phyloP scores from a whole-genome alignment of 2,329 filamentous ascomycete genomes.

The Penicillium sp. region DNA sequence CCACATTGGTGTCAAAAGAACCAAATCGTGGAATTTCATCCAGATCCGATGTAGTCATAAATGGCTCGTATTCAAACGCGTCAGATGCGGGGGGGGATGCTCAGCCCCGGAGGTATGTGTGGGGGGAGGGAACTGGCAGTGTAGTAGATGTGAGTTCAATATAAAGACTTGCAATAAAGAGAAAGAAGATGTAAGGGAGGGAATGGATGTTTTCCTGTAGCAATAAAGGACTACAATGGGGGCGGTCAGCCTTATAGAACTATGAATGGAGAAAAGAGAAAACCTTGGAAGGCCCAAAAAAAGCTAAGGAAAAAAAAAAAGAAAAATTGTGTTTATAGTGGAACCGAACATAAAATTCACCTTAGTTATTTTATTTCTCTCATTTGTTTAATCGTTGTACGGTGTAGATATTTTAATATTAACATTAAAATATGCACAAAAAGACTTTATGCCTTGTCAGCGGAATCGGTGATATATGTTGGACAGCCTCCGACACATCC shows the following conservation, averaged over 20 bases:
- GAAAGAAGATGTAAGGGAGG: neutral
- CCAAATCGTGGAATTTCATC: conserved; percentile 3
- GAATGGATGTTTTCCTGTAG: neutral
- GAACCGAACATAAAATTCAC: too few species aligned
- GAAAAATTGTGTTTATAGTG: neutral
- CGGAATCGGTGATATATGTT: conserved; percentile 13
- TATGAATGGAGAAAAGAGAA: neutral
- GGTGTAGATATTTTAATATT: too few species aligned
- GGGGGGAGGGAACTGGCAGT: neutral
- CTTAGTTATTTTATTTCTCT: too few species aligned
- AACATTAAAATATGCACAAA: neutral
- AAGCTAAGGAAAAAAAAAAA: neutral
- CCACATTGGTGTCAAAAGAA: conserved; percentile 15
- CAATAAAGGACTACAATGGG: neutral
- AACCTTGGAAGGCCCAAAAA: too few species aligned
- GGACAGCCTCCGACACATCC: conserved; percentile 19
- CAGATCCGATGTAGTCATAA: conserved; percentile 7
- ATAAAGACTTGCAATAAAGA: neutral
- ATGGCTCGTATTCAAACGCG: conserved; percentile 7
- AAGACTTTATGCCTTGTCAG: neutral
- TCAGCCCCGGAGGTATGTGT: neutral
- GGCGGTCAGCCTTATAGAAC: conserved; percentile 26
- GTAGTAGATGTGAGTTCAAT: neutral
- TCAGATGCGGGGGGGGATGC: conserved; percentile 14
- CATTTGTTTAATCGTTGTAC: too few species aligned